Evolutionary conservation across 2,329 filamentous ascomycete genomes (phyloP), one percentile per base, ranked within the genome.

Genomic region (Alternaria ethzedia): DNA sequence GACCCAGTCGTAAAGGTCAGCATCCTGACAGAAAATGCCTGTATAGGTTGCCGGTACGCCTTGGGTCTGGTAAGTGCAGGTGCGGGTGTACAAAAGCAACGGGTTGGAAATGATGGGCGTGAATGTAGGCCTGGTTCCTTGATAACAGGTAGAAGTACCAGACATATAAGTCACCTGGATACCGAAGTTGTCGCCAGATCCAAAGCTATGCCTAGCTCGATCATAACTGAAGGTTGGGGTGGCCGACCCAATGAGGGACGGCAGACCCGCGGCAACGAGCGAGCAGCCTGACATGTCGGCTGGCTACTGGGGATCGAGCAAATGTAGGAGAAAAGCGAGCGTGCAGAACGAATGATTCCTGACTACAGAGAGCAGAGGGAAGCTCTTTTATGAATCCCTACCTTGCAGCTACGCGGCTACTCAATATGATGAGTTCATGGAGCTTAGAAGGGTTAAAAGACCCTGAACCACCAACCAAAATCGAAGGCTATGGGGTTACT

Each of bases 151-250:
- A 8, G 57, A 51, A 25, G 51, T 55, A 2, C 63, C 65, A 11
- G 60, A 63, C 63, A 68, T 56, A 51, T 64, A 69, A 12, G 65
- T 62, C 44, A 68, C 21, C 21, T 66, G 55, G 10, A 69, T 32
- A 10, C 67, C 67, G 12, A 68, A 68, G 13, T 52, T 26, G 23
- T 69, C 58, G 54, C 41, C 50, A 21, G 47, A 20, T n/a, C 30
- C 36, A 6, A 28, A 5, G 4, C 23, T 5, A 30, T 67, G 60
- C 20, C 25, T 32, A 4, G 28, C 26, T 15, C 15, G n/a, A 28
- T 57, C 47, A 23, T 66, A 66, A 36, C 60, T 65, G 58, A 68
- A 69, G 11, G 63, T 68, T 21, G 67, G 65, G 6, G 41, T 57
- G 45, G 43, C 58, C 50, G 23, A 30, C 52, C 55, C 60, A 21